A percentile compares a stretch with the other conserved stretches of the same genome.
Evolutionary conservation across 495 filamentous ascomycete species (phyloP).

Genomic region (Jackrogersella minutella): DNA sequence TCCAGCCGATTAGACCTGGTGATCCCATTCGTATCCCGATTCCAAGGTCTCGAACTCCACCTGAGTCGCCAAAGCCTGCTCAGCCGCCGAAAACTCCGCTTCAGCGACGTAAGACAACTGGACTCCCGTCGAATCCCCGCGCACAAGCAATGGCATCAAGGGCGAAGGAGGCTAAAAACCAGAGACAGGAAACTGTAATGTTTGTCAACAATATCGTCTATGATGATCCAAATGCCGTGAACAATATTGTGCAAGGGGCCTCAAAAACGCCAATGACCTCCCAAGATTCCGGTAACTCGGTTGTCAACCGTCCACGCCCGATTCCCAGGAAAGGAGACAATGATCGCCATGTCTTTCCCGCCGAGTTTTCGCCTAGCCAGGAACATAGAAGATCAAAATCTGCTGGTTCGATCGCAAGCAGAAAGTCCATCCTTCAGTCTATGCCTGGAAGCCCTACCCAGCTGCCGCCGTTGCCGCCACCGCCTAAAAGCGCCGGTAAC

Average conservation of each 20-base stretch:
- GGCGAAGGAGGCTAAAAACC: conserved; percentile 39
- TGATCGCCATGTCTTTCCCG: conserved; percentile 51
- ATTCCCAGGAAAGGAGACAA: conserved; percentile 54
- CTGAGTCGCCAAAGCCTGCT: conserved; percentile 29
- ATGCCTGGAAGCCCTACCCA: conserved; percentile 58
- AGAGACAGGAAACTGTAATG: conserved; percentile 58
- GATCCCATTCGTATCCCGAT: conserved; percentile 45
- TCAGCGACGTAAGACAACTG: conserved; percentile 57
- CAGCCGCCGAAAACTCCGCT: conserved; percentile 52
- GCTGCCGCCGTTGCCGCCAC: conserved; percentile 55
- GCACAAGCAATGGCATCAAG: conserved; percentile 51
- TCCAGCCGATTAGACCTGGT: conserved; percentile 37
- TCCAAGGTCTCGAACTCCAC: conserved; percentile 33
- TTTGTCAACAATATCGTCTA: conserved; percentile 62
- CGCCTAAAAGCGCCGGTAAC: conserved; percentile 51
- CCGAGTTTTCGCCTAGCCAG: conserved; percentile 48
- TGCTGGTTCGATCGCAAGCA: conserved; percentile 48
- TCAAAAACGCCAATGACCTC: conserved; percentile 39
- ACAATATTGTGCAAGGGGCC: conserved; percentile 54
- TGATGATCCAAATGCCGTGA: conserved; percentile 55
- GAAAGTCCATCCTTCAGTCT: conserved; percentile 54
- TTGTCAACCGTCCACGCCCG: conserved; percentile 62
- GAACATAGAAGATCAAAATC: conserved; percentile 56
- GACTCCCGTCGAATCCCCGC: conserved; percentile 59
- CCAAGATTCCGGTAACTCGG: conserved; percentile 43